Conservation (phyloP, 2,329 filamentous ascomycete species). For the Leptosphaerulina australis region DNA sequence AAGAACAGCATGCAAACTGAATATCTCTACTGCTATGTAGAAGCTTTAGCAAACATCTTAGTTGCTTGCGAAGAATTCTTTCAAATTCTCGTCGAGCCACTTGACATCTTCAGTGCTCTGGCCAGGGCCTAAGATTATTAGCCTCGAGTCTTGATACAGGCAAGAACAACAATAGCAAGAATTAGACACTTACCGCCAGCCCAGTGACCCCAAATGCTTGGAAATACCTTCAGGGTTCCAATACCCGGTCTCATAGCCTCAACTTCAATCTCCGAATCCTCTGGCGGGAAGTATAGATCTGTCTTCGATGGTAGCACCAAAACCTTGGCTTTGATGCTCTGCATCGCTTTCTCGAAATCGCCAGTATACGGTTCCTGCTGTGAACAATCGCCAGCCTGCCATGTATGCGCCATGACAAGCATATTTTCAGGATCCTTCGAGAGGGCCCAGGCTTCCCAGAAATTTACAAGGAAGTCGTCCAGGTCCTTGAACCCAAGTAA, state of each 20-base stretch:
- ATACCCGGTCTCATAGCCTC: slow-evolving; percentile 64
- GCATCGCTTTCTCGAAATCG: slow-evolving; percentile 66
- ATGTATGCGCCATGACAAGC: slow-evolving; percentile 76
- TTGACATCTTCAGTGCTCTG: slow-evolving; percentile 72
- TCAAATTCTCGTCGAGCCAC: slow-evolving; percentile 71
- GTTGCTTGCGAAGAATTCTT: slow-evolving; percentile 56
- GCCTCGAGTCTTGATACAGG: background rate
- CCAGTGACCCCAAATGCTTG: slow-evolving; percentile 69
- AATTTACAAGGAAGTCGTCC: slow-evolving; percentile 74
- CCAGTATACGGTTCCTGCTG: slow-evolving; percentile 71
- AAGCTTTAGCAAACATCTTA: slow-evolving; percentile 1
- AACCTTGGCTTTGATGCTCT: slow-evolving; percentile 72
- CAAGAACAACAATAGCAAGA: background rate
- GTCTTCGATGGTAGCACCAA: slow-evolving; percentile 74
- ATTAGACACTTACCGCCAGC: slow-evolving; percentile 57
- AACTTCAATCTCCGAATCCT: slow-evolving; percentile 79
- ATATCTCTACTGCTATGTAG: background rate
- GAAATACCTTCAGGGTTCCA: slow-evolving; percentile 60
- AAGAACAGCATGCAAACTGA: slow-evolving; percentile 6
- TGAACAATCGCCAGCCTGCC: slow-evolving; percentile 76
- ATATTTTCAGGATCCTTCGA: slow-evolving; percentile 78
- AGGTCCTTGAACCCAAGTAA: slow-evolving; percentile 68
- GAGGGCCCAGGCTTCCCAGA: slow-evolving; percentile 77
- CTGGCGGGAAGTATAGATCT: slow-evolving; percentile 82
- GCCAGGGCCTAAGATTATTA: slow-evolving; percentile 62